Percentiles rank a stretch among this genome's conserved stretches.
Conservation (phyloP, 768 basidiomycete species). For the Suillus decipiens region DNA sequence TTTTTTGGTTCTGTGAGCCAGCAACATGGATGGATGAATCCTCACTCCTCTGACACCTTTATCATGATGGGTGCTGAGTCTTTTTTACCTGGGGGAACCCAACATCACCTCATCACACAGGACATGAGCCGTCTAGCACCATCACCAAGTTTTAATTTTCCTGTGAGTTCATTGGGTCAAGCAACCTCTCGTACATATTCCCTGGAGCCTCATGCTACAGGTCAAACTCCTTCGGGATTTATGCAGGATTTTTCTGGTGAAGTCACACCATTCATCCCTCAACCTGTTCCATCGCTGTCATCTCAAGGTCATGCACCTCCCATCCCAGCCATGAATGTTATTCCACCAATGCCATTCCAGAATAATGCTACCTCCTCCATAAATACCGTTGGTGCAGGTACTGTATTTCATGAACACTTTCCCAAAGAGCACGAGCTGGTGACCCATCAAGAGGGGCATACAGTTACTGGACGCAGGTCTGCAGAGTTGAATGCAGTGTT, state of each 20-base stretch:
- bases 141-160: neutral
- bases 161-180: neutral
- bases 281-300: neutral
- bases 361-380: neutral
- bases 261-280: too few relatives aligned
- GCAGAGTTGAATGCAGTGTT: too few relatives aligned
- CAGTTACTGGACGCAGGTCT: neutral
- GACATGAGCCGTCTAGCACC: too few relatives aligned
- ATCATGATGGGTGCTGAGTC: neutral
- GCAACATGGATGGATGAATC: neutral
- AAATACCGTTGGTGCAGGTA: too few relatives aligned
- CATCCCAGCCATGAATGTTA: neutral
- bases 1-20: neutral
- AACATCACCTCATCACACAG: too few relatives aligned
- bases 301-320: neutral
- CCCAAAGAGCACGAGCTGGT: neutral
- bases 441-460: neutral
- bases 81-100: neutral
- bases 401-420: neutral
- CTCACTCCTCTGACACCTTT: neutral
- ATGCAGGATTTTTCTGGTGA: too few relatives aligned
- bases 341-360: neutral
- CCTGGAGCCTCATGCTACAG: neutral
- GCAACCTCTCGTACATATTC: neutral
- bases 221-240: slow-evolving; percentile 1